Evolutionary conservation across 495 filamentous ascomycete genomes (phyloP), one percentile per base, ranked within the genome.

Genomic region (Annulohypoxylon maeteangense): DNA sequence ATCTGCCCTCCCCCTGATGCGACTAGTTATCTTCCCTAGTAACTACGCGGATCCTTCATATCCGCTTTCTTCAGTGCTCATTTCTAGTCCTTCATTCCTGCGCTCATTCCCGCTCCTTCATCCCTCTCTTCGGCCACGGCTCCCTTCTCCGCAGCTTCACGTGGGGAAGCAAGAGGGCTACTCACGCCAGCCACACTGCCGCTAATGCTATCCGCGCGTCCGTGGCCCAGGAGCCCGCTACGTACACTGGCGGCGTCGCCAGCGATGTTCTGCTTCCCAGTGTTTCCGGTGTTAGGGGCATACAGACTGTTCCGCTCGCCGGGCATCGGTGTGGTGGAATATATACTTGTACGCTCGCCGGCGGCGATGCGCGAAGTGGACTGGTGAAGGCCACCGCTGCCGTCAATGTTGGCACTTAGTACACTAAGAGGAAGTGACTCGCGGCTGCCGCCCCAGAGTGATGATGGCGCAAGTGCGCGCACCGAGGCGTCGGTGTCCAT

Each of bases 401-500:
- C 75, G 42, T 88, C 90, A 60, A 92, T 84, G 67, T 89, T 95
- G 7, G 90, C 89, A 64, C 92, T 95, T 12, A 99, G 87, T 1
- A 98, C 89, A 76, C 92, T 96, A 27, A 99, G 81, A 1, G 95
- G 95, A 2, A 99, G 84, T 27, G 90, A 93, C 76, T 99, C 95
- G 53, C 87, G 85, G 72, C 91, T 94, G 18, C 94, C 94, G 18
- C 95, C 95, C 84, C 93, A 99, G 0, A 97, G 81, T 0, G 93
- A 97, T 0, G 93, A 96, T 0, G 95, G 95, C 1, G 95, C 93
- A 23, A 99, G 85, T 1, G 93, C 95, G 45, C 95, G 93, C 16
- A 98, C 91, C 0, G 94, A 97, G 2, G 96, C 96, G 78, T 98
- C 95, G 0, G 96, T 98, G 78, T 99, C 95, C 74, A 98, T 86